Conservation (phyloP, 2,329 filamentous ascomycete genomes). For the Aspergillaceae sp. region DNA sequence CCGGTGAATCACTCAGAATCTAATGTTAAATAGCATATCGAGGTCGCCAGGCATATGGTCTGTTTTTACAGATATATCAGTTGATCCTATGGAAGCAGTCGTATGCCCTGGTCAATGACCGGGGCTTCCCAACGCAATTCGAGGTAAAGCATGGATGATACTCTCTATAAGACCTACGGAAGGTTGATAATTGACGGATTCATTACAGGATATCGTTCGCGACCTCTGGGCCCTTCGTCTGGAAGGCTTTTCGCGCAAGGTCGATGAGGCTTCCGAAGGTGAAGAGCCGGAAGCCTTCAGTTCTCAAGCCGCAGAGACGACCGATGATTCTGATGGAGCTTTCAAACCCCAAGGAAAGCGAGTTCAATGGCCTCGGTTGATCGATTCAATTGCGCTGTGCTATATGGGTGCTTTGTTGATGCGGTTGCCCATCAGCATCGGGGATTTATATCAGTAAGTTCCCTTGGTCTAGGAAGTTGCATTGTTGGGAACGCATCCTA, state of each 20-base stretch:
- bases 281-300: conserved; percentile 47
- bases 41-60: conserved; percentile 61
- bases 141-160: conserved; percentile 44
- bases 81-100: conserved; percentile 76
- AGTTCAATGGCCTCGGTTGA: conserved; percentile 51
- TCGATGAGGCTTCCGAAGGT: conserved; percentile 25
- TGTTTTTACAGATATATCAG: conserved; percentile 79
- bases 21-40: conserved; percentile 44
- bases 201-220: conserved; percentile 51
- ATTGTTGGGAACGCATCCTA: background rate
- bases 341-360: conserved; percentile 26
- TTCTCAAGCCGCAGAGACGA: conserved; percentile 47
- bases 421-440: conserved; percentile 65
- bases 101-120: conserved; percentile 59
- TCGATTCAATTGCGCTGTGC: conserved; percentile 68
- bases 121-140: conserved; percentile 61
- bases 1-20: conserved; percentile 16
- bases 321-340: conserved; percentile 31
- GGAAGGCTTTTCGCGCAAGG: conserved; percentile 44
- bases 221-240: conserved; percentile 80
- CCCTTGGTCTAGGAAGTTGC: background rate
- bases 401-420: conserved; percentile 72
- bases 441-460: conserved; percentile 52
- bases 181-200: too few species aligned
- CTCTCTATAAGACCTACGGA: too few species aligned